Evolutionary conservation across 1,284 basidiomycete genomes (phyloP).

Genomic region (Cryptococcus sp.): DNA sequence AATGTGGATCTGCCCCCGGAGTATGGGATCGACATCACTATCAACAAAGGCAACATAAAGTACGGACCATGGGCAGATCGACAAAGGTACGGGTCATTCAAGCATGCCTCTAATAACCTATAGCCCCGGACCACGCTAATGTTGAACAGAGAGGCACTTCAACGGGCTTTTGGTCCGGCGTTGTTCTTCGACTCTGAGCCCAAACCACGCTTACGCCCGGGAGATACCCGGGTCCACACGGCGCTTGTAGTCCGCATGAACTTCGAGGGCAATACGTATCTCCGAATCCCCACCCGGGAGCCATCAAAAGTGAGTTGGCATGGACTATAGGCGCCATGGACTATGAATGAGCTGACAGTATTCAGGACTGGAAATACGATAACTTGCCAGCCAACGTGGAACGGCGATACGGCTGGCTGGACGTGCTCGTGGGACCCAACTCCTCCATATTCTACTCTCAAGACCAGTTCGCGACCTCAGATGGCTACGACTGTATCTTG

Average conservation of each 20-base stretch:
- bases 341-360: not conserved
- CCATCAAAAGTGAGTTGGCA: slow-evolving; percentile 46
- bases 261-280: slow-evolving; percentile 67
- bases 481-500: slow-evolving; percentile 72
- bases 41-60: slow-evolving; percentile 67
- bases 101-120: no score
- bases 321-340: not conserved
- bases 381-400: slow-evolving; percentile 46
- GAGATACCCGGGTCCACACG: slow-evolving; percentile 77
- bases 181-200: slow-evolving; percentile 64
- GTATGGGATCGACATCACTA: slow-evolving; percentile 81
- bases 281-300: slow-evolving; percentile 83
- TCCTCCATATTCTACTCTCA: slow-evolving; percentile 79
- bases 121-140: not conserved
- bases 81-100: slow-evolving; percentile 62
- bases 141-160: slow-evolving; percentile 63
- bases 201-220: slow-evolving; percentile 61
- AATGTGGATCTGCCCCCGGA: slow-evolving; percentile 85
- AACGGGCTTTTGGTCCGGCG: slow-evolving; percentile 75
- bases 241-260: slow-evolving; percentile 73
- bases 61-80: slow-evolving; percentile 95
- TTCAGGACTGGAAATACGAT: slow-evolving; percentile 37
- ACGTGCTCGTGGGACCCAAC: slow-evolving; percentile 68
- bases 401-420: slow-evolving; percentile 64
- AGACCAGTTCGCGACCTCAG: slow-evolving; percentile 68